Conservation (phyloP, 2,329 filamentous ascomycete species). For the Graphilbum sp. region DNA sequence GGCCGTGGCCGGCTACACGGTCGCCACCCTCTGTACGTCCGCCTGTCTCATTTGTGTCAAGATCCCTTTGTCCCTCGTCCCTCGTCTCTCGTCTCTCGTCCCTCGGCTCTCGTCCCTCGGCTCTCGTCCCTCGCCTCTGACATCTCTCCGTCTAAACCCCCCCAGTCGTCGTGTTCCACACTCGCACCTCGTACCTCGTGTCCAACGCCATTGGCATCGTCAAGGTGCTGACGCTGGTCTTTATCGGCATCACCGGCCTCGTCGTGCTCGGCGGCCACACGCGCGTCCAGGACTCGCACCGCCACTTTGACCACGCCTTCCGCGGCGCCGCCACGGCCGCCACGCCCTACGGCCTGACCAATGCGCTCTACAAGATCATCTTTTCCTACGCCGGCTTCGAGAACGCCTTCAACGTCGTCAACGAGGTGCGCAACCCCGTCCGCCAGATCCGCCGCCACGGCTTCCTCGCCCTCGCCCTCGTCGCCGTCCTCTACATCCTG, state of each 20-base stretch:
- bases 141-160: too few species aligned
- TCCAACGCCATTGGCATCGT: conserved; percentile 37
- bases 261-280: conserved; percentile 40
- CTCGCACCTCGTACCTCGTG: conserved; percentile 32
- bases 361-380: conserved; percentile 40
- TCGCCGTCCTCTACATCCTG: conserved; percentile 37
- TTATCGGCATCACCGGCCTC: conserved; percentile 38
- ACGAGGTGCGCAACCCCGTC: conserved; percentile 44
- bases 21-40: conserved; percentile 37
- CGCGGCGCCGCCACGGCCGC: conserved; percentile 23
- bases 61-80: too few species aligned
- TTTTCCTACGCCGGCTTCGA: conserved; percentile 41
- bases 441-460: conserved; percentile 34
- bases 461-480: conserved; percentile 30
- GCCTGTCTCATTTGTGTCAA: too few species aligned
- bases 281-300: conserved; percentile 28
- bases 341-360: conserved; percentile 29
- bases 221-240: conserved; percentile 41
- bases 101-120: too few species aligned
- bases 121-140: too few species aligned
- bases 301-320: conserved; percentile 39
- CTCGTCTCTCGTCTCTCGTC: too few species aligned
- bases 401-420: conserved; percentile 44
- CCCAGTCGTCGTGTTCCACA: conserved; percentile 26
- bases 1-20: conserved; percentile 44